phyloP scores from a whole-genome alignment of 2,329 filamentous ascomycete species.

The Phaeophleospora eucalypticola region DNA sequence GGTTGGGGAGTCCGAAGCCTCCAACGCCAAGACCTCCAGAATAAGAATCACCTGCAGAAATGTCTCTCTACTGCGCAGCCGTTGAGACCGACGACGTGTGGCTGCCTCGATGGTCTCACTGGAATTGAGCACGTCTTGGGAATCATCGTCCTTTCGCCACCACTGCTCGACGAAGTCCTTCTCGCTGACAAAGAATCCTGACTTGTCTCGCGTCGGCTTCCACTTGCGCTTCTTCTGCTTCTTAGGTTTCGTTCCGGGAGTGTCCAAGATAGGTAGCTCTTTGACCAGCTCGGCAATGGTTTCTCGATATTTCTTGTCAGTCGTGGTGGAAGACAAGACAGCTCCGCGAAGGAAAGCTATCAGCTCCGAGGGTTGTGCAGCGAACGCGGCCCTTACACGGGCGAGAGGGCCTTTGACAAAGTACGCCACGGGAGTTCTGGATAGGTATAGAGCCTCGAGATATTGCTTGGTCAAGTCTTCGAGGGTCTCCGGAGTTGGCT shows the following conservation, averaged over 20 bases:
- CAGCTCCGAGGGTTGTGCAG: slow-evolving; percentile 59
- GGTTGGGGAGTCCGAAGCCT: slow-evolving; percentile 40
- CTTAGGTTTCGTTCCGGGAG: slow-evolving; percentile 24
- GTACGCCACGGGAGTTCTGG: slow-evolving; percentile 71
- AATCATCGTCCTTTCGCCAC: slow-evolving; percentile 60
- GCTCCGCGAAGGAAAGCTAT: slow-evolving; percentile 59
- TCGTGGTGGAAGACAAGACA: slow-evolving; percentile 44
- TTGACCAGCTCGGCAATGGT: slow-evolving; percentile 63
- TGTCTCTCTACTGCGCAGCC: slow-evolving; percentile 69
- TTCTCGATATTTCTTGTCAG: slow-evolving; percentile 78
- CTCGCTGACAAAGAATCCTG: slow-evolving; percentile 65
- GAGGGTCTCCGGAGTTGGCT: slow-evolving; percentile 14
- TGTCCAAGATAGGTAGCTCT: slow-evolving; percentile 38
- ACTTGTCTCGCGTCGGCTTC: slow-evolving; percentile 59
- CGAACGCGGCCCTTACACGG: slow-evolving; percentile 67
- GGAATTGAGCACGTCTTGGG: slow-evolving; percentile 23
- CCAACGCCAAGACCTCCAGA: slow-evolving; percentile 70
- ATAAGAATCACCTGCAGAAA: slow-evolving; percentile 77
- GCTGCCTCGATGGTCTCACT: slow-evolving; percentile 46
- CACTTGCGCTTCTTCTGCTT: slow-evolving; percentile 56
- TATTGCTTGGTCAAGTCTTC: slow-evolving; percentile 35
- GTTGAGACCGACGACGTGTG: slow-evolving; percentile 59
- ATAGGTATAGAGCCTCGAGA: slow-evolving; percentile 46
- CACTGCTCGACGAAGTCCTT: slow-evolving; percentile 62
- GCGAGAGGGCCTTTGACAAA: slow-evolving; percentile 80